Conservation (phyloP, 495 filamentous ascomycete species). For the Cryomyces minteri region DNA sequence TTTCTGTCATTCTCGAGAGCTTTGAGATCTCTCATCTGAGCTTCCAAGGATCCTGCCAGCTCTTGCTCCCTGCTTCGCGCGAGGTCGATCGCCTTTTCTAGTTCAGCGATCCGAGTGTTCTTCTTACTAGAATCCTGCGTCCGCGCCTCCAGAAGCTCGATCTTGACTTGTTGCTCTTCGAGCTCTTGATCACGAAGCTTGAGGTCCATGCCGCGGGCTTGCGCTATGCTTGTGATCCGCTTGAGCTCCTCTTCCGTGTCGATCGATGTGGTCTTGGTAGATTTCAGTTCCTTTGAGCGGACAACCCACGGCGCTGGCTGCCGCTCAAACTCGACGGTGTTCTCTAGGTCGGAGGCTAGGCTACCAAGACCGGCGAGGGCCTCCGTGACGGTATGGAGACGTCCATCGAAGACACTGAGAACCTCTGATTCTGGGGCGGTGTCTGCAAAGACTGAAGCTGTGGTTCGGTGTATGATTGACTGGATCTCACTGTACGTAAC, state of each 20-base stretch:
- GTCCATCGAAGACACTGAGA: slow-evolving; percentile 47
- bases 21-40: slow-evolving; percentile 31
- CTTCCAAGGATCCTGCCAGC: slow-evolving; percentile 12
- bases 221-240: slow-evolving; percentile 48
- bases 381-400: slow-evolving; percentile 40
- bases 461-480: slow-evolving; percentile 36
- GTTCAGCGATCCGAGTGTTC: slow-evolving; percentile 39
- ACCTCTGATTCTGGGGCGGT: slow-evolving; percentile 34
- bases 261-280: slow-evolving; percentile 54
- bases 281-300: slow-evolving; percentile 59
- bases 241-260: slow-evolving; percentile 44
- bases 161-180: slow-evolving; percentile 66
- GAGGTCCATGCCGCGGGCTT: slow-evolving; percentile 42
- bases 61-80: slow-evolving; percentile 24
- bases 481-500: slow-evolving; percentile 48
- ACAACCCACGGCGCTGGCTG: slow-evolving; percentile 63
- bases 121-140: slow-evolving; percentile 65
- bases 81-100: slow-evolving; percentile 36
- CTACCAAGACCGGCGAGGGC: slow-evolving; percentile 54
- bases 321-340: slow-evolving; percentile 72
- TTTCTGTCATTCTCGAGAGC: slow-evolving; percentile 44
- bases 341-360: slow-evolving; percentile 53
- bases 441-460: slow-evolving; percentile 24
- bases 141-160: slow-evolving; percentile 71
- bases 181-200: slow-evolving; percentile 46